phyloP scores from a whole-genome alignment of 73 alveolate species.

The Tetrahymena thermophila region DNA sequence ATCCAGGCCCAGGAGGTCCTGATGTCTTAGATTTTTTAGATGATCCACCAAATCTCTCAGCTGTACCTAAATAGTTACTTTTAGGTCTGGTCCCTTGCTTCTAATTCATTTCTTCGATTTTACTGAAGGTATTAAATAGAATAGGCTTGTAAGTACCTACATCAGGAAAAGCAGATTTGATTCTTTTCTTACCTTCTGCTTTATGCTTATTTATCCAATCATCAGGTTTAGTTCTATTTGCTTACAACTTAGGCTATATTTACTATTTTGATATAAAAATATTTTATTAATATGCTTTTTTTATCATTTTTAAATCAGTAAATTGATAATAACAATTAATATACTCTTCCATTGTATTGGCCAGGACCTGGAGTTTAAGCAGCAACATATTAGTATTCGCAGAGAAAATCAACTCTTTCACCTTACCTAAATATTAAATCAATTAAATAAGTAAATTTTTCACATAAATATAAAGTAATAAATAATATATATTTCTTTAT shows the following conservation, averaged over 20 bases:
- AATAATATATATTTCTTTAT: neutral
- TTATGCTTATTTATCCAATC: neutral
- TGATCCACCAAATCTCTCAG: neutral
- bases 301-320: neutral
- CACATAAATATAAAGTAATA: neutral
- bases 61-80: neutral
- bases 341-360: neutral
- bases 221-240: neutral
- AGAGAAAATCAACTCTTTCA: neutral
- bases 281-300: neutral
- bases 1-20: neutral
- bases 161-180: neutral
- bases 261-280: neutral
- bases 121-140: neutral
- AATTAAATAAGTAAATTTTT: neutral
- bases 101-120: neutral
- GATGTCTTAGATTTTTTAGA: neutral
- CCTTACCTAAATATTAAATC: neutral
- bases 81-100: neutral
- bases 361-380: neutral
- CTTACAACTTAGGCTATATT: neutral
- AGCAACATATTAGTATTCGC: neutral
- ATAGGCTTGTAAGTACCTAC: neutral
- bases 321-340: neutral
- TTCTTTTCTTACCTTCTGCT: neutral